Percentiles rank a stretch among this genome's conserved stretches.
Evolutionary conservation across 2,329 filamentous ascomycete genomes (phyloP).

Genomic region (Alternaria burnsii): DNA sequence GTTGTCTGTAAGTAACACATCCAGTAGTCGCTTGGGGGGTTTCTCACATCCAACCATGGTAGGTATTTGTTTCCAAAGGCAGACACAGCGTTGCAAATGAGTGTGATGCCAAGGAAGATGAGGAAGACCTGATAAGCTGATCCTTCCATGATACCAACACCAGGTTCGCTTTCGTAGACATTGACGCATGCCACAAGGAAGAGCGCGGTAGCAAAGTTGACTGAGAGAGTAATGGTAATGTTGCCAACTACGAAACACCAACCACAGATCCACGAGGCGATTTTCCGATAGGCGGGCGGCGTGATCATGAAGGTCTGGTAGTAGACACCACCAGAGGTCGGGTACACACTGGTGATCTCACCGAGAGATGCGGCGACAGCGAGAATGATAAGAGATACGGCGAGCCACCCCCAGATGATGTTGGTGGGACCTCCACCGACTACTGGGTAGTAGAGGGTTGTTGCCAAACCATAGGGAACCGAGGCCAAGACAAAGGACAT

Average conservation of each 20-base stretch:
- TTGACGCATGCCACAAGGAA: conserved; percentile 65
- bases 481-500: conserved; percentile 80
- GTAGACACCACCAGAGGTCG: conserved; percentile 80
- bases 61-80: conserved; percentile 63
- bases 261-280: conserved; percentile 75
- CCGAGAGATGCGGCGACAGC: conserved; percentile 73
- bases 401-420: conserved; percentile 77
- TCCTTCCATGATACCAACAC: conserved; percentile 56
- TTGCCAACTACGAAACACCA: conserved; percentile 83
- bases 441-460: conserved; percentile 73
- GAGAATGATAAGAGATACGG: conserved; percentile 73
- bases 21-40: conserved; percentile 27
- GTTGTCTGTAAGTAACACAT: conserved; percentile 31
- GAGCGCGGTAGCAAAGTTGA: conserved; percentile 74
- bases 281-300: conserved; percentile 65
- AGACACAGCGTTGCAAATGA: conserved; percentile 61
- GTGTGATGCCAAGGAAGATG: conserved; percentile 60
- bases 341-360: conserved; percentile 79
- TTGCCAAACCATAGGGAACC: conserved; percentile 77
- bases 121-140: conserved; percentile 58
- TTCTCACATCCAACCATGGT: conserved; percentile 71
- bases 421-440: conserved; percentile 71
- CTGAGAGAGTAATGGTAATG: conserved; percentile 82
- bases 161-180: conserved; percentile 60
- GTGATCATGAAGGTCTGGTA: conserved; percentile 82